phyloP scores from a whole-genome alignment of 345 rosid genomes.

The Alliaria petiolata region DNA sequence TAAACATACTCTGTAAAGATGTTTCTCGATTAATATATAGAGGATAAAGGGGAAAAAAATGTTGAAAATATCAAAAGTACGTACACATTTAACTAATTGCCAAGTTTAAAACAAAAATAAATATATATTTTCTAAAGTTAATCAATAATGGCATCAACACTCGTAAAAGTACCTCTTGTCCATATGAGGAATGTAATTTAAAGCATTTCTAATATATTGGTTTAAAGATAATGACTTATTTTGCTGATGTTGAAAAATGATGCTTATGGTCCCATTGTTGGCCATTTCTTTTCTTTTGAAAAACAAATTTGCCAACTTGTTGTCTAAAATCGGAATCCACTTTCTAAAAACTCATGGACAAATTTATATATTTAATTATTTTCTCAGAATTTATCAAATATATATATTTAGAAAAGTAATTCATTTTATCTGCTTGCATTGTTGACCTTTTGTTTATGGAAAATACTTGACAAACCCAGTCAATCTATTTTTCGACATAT shows the following conservation, averaged over 20 bases:
- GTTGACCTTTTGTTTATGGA: no score
- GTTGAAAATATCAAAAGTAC: no score
- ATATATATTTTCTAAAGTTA: neutral
- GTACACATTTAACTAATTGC: no score
- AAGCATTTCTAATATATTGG: slow-evolving; percentile 38
- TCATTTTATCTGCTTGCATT: no score
- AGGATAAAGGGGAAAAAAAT: no score
- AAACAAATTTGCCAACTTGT: neutral
- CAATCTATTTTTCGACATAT: no score
- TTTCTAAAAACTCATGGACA: neutral
- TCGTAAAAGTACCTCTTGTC: slow-evolving; percentile 44
- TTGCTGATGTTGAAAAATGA: slow-evolving; percentile 25
- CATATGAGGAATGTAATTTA: slow-evolving; percentile 37
- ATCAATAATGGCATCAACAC: slow-evolving; percentile 24
- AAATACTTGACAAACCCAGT: no score
- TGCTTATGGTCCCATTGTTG: neutral
- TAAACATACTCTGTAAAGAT: no score
- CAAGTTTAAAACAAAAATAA: neutral
- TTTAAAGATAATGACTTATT: slow-evolving; percentile 50
- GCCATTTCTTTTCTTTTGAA: neutral
- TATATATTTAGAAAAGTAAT: no score
- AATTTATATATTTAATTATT: no score
- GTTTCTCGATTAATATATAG: no score
- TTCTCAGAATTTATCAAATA: no score
- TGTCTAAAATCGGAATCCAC: neutral